These are phyloP conservation scores for Pittosporum tobira DNA, from an alignment of 129 eudicot genomes.

Conservation along the genomic window DNA sequence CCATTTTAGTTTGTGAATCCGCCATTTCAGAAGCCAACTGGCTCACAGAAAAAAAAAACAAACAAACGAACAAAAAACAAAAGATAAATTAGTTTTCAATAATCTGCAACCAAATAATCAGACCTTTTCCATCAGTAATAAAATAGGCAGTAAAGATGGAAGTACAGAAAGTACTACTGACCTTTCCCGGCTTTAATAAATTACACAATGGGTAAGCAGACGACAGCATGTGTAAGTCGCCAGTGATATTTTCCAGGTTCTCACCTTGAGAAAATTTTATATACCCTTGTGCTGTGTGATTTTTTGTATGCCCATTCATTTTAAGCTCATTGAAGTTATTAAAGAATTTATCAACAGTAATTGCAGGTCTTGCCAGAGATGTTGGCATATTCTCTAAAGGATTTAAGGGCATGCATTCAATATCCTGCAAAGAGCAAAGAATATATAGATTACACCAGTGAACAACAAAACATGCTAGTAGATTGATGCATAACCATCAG, in stretches of 20 bases:
- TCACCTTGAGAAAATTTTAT: conserved; percentile 30
- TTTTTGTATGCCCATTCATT: conserved; percentile 34
- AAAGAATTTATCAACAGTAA: conserved; percentile 42
- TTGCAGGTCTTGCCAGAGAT: conserved; percentile 36
- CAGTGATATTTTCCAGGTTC: conserved; percentile 33
- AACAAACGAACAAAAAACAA: too few relatives aligned
- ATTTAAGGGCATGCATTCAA: conserved; percentile 89
- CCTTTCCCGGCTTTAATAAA: conserved; percentile 41
- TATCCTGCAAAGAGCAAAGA: conserved; percentile 57
- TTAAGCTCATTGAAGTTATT: conserved; percentile 52
- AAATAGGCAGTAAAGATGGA: conserved; percentile 6
- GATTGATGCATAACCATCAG: background rate
- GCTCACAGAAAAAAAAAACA: conserved; percentile 5
- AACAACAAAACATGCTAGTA: background rate
- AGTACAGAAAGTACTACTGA: conserved; percentile 13
- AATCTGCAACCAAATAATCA: background rate
- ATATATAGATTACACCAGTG: conserved; percentile 3
- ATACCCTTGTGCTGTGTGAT: conserved; percentile 34
- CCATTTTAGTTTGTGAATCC: conserved; percentile 31
- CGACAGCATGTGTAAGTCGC: conserved; percentile 20
- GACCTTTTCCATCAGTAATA: conserved; percentile 1
- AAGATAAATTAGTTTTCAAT: too few relatives aligned
- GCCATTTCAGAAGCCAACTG: conserved; percentile 51
- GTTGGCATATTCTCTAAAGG: conserved; percentile 80
- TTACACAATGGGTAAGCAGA: conserved; percentile 25